Conservation (phyloP, 768 basidiomycete species). For the Lactarius pseudohatsudake region DNA sequence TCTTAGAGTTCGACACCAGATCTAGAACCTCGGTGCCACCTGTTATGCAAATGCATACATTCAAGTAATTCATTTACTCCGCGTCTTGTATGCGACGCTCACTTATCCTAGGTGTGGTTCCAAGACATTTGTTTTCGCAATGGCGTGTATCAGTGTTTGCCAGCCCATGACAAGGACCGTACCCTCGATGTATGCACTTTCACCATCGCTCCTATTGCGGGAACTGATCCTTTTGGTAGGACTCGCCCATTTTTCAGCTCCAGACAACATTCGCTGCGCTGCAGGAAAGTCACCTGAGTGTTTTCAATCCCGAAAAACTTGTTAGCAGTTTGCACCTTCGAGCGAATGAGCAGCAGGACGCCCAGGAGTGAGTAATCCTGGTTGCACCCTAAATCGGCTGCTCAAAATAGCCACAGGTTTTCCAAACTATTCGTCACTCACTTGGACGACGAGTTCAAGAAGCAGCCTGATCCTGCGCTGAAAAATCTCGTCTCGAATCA, state of each 20-base stretch:
- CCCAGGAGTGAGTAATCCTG: conserved; percentile 72
- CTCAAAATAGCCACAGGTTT: conserved; percentile 53
- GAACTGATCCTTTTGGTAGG: conserved; percentile 41
- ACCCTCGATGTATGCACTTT: conserved; percentile 41
- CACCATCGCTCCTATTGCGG: neutral
- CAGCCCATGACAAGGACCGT: conserved; percentile 49
- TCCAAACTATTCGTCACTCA: conserved; percentile 93
- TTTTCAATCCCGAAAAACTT: conserved; percentile 82
- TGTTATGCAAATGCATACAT: conserved; percentile 96
- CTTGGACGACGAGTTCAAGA: conserved; percentile 83
- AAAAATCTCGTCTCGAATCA: conserved; percentile 72
- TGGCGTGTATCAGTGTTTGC: conserved; percentile 78
- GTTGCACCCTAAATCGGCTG: neutral
- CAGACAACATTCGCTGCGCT: conserved; percentile 84
- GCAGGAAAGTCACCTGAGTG: conserved; percentile 64
- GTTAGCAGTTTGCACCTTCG: conserved; percentile 82
- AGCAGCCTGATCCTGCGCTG: conserved; percentile 63
- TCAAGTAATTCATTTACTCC: conserved; percentile 51
- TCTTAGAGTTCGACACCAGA: conserved; percentile 8
- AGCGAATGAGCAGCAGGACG: conserved; percentile 91
- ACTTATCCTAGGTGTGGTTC: conserved; percentile 76
- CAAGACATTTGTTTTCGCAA: conserved; percentile 78
- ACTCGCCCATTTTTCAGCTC: conserved; percentile 75
- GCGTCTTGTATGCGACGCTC: conserved; percentile 6
- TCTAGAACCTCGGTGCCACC: conserved; percentile 91